These are phyloP conservation scores for Vanrija pseudolonga DNA, from an alignment of 1,284 basidiomycete genomes.

Conservation along the genomic window DNA sequence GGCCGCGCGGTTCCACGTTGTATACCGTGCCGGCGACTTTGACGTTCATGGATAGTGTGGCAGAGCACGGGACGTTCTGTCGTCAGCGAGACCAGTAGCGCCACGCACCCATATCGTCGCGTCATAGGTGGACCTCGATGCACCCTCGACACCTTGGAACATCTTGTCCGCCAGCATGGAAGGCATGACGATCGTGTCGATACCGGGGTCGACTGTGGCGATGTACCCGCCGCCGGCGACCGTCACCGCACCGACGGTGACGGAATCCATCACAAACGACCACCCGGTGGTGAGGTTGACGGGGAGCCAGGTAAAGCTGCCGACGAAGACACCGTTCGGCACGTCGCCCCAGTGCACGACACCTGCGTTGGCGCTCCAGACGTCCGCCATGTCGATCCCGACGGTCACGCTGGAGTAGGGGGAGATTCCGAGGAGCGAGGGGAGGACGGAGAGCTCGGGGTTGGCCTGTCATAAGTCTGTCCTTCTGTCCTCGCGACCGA, in stretches of 20 bases:
- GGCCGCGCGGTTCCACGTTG: slow-evolving; percentile 24
- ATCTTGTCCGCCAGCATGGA: slow-evolving; percentile 27
- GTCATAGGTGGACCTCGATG: slow-evolving; percentile 23
- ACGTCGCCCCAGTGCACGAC: slow-evolving; percentile 45
- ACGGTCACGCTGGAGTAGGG: slow-evolving; percentile 20
- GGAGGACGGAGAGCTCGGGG: slow-evolving; percentile 29
- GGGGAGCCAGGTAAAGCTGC: slow-evolving; percentile 42
- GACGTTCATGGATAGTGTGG: slow-evolving; percentile 32
- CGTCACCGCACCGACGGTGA: slow-evolving; percentile 24
- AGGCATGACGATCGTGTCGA: slow-evolving; percentile 40
- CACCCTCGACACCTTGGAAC: slow-evolving; percentile 22
- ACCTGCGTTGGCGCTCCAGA: slow-evolving; percentile 22
- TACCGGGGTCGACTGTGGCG: slow-evolving; percentile 40
- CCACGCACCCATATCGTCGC: slow-evolving; percentile 34
- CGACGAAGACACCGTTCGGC: slow-evolving; percentile 24
- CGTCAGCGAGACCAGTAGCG: not conserved
- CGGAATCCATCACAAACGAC: slow-evolving; percentile 28
- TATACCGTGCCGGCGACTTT: slow-evolving; percentile 29
- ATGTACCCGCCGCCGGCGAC: slow-evolving; percentile 19
- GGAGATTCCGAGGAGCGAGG: slow-evolving; percentile 4
- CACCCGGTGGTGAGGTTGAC: slow-evolving; percentile 27
- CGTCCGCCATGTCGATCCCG: slow-evolving; percentile 32
- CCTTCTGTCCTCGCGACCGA: too few species aligned
- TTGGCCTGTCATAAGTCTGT: slow-evolving; percentile 7
- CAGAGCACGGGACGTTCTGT: slow-evolving; percentile 43